Evolutionary conservation across 2,329 filamentous ascomycete species (phyloP).

Genomic region (Fusarium transvaalense): DNA sequence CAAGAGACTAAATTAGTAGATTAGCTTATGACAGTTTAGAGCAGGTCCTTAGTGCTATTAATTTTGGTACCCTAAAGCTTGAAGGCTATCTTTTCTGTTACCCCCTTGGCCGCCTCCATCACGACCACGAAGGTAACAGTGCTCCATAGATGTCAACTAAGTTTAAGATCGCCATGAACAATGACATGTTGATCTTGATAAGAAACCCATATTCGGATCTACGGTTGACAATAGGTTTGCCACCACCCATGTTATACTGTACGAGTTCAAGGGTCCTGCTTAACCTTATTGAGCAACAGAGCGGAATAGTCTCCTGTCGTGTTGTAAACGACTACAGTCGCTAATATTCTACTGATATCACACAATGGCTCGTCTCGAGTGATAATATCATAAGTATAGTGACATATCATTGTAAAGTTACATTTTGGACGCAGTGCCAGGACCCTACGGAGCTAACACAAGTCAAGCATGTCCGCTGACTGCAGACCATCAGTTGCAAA

Average conservation of each 20-base stretch:
- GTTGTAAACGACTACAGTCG: neutral
- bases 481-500: neutral
- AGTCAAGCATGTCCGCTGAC: neutral
- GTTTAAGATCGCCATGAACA: neutral
- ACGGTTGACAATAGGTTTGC: neutral
- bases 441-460: conserved; percentile 1
- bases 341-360: neutral
- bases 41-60: too few relatives aligned
- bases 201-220: neutral
- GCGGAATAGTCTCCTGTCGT: neutral
- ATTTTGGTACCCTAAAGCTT: too few relatives aligned
- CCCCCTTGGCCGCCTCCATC: too few relatives aligned
- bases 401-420: conserved; percentile 14
- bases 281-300: neutral
- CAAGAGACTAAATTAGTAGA: too few relatives aligned
- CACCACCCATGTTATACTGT: neutral
- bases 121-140: too few relatives aligned
- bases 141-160: neutral
- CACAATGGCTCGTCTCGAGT: neutral
- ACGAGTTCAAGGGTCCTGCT: neutral
- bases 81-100: too few relatives aligned
- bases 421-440: conserved; percentile 16
- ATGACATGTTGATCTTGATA: neutral
- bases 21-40: too few relatives aligned
- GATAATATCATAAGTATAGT: conserved; percentile 2